Conservation (phyloP, 345 rosid genomes). For the Limnanthes douglasii region DNA sequence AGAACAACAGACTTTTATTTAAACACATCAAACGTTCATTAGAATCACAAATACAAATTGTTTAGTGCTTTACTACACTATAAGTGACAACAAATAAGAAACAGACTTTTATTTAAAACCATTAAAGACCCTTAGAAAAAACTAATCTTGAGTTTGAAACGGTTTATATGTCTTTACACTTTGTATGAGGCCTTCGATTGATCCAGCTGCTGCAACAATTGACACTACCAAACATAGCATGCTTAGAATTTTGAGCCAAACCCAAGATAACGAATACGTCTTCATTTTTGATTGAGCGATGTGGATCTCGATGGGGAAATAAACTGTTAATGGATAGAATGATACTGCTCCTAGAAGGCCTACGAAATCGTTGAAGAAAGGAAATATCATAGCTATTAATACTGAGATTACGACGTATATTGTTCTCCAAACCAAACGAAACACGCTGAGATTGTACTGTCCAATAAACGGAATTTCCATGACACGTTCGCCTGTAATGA, state of each 20-base stretch:
- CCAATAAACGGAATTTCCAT: conserved; percentile 32
- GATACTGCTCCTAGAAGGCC: conserved; percentile 78
- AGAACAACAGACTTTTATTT: no score
- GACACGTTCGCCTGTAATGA: conserved; percentile 34
- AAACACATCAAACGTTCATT: no score
- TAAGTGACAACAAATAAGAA: no score
- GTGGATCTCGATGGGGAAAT: conserved; percentile 83
- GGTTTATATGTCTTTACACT: conserved; percentile 59
- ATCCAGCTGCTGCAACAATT: conserved; percentile 55
- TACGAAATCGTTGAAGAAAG: conserved; percentile 78
- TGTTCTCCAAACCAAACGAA: conserved; percentile 65
- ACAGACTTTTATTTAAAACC: no score
- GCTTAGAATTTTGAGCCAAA: conserved; percentile 52
- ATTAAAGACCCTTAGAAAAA: no score
- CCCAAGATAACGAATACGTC: conserved; percentile 54
- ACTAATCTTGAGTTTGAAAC: conserved; percentile 28
- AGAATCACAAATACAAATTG: no score
- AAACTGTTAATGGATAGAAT: conserved; percentile 85
- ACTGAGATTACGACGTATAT: conserved; percentile 46
- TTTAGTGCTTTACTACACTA: no score
- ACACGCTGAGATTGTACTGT: conserved; percentile 26
- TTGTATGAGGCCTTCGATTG: conserved; percentile 51
- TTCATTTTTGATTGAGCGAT: conserved; percentile 34
- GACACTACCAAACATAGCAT: conserved; percentile 50
- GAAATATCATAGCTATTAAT: conserved; percentile 65